Conservation (phyloP, 2,329 filamentous ascomycete species). For the Arachnopeziza araneosa region DNA sequence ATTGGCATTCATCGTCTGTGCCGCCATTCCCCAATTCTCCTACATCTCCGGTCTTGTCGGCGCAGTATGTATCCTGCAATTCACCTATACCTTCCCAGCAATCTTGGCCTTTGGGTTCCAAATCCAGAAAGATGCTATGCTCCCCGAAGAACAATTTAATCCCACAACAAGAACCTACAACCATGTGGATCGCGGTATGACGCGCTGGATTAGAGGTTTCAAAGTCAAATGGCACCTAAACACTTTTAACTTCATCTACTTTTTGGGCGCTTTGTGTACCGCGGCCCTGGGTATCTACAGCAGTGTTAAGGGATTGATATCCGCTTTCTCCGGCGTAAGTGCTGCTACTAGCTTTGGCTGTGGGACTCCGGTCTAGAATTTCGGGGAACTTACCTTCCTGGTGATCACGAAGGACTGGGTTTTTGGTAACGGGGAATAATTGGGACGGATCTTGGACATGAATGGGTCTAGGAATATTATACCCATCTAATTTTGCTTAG, state of each 20-base stretch:
- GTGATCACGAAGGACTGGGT: background rate
- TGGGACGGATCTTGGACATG: no score
- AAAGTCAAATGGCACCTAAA: slow-evolving; percentile 35
- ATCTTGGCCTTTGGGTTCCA: slow-evolving; percentile 42
- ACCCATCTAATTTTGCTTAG: no score
- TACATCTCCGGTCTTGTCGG: slow-evolving; percentile 44
- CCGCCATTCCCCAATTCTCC: slow-evolving; percentile 48
- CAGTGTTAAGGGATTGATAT: slow-evolving; percentile 33
- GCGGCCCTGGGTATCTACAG: slow-evolving; percentile 37
- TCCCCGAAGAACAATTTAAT: slow-evolving; percentile 39
- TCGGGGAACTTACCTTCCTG: background rate
- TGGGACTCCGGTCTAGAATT: slow-evolving; percentile 1
- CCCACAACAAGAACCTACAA: slow-evolving; percentile 27
- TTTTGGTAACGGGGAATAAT: background rate
- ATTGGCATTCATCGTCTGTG: slow-evolving; percentile 49
- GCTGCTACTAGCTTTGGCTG: slow-evolving; percentile 16
- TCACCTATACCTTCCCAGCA: slow-evolving; percentile 55
- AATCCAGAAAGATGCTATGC: slow-evolving; percentile 40
- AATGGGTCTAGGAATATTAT: no score
- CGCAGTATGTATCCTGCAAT: slow-evolving; percentile 50
- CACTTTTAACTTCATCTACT: slow-evolving; percentile 35
- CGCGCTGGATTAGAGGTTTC: slow-evolving; percentile 37
- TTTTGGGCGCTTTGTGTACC: slow-evolving; percentile 33
- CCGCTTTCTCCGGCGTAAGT: slow-evolving; percentile 19
- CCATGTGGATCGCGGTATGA: slow-evolving; percentile 33